Conservation (phyloP, 257 asterid genomes). For the Fraxinus pennsylvanica region DNA sequence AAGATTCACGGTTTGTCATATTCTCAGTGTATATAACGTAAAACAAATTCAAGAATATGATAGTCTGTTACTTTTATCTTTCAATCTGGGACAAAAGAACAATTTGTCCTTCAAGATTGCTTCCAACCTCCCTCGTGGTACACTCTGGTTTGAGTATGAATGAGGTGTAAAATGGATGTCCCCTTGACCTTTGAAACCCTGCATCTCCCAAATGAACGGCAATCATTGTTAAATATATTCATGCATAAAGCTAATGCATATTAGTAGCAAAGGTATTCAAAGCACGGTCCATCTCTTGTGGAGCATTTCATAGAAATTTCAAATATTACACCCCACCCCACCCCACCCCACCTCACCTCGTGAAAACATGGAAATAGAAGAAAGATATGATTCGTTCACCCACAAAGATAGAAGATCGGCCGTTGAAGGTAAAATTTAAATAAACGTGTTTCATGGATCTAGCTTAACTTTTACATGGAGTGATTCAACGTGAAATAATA, state of each 20-base stretch:
- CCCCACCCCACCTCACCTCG: neutral
- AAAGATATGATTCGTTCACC: neutral
- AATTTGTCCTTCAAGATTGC: neutral
- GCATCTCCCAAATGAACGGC: neutral
- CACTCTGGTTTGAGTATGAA: constrained; percentile 21
- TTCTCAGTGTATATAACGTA: neutral
- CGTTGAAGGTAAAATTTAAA: no score
- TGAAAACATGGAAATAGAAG: neutral
- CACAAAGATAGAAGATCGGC: no score
- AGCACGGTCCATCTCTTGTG: no score
- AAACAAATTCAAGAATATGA: neutral
- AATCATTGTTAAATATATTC: neutral
- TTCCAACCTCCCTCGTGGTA: constrained; percentile 14
- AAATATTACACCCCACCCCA: neutral
- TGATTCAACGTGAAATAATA: no score
- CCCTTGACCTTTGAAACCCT: neutral
- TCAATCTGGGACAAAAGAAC: neutral
- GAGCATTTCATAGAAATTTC: neutral
- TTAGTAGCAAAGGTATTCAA: neutral
- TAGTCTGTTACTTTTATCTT: neutral
- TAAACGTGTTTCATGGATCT: no score
- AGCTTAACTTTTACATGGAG: neutral
- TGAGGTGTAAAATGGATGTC: constrained; percentile 19
- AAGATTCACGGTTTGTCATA: neutral
- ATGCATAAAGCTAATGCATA: neutral